These are phyloP conservation scores for Kuraishia piskuri DNA, from an alignment of 805 yeast genomes.

Conservation along the genomic window DNA sequence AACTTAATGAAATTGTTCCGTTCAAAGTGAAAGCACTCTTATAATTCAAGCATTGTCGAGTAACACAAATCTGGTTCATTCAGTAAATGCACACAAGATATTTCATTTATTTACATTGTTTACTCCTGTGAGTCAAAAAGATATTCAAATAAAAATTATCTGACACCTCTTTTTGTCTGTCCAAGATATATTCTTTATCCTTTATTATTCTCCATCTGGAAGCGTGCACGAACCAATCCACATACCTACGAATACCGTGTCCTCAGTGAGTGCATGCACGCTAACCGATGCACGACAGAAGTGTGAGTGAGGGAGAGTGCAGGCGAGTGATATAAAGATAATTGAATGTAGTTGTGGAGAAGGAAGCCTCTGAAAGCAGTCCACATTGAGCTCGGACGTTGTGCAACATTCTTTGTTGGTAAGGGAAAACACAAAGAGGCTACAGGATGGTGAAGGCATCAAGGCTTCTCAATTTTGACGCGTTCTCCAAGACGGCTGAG, in stretches of 20 bases:
- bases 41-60: too few relatives aligned
- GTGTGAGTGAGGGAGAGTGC: neutral
- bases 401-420: neutral
- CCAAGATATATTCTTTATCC: neutral
- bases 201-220: neutral
- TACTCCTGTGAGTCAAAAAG: too few relatives aligned
- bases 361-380: neutral
- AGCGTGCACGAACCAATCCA: neutral
- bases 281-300: neutral
- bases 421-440: neutral
- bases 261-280: neutral
- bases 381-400: neutral
- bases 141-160: too few relatives aligned
- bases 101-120: too few relatives aligned
- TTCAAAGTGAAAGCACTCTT: too few relatives aligned
- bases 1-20: too few relatives aligned
- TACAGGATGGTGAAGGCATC: neutral
- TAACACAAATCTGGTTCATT: too few relatives aligned
- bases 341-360: too few relatives aligned
- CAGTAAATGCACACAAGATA: too few relatives aligned
- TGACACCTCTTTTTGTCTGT: too few relatives aligned
- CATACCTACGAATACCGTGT: neutral
- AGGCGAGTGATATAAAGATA: neutral
- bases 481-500: conserved; percentile 90
- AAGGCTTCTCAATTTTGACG: conserved; percentile 58